phyloP scores from a whole-genome alignment of 805 yeast species.

The Hemisphaericaspora nanyangensis region DNA sequence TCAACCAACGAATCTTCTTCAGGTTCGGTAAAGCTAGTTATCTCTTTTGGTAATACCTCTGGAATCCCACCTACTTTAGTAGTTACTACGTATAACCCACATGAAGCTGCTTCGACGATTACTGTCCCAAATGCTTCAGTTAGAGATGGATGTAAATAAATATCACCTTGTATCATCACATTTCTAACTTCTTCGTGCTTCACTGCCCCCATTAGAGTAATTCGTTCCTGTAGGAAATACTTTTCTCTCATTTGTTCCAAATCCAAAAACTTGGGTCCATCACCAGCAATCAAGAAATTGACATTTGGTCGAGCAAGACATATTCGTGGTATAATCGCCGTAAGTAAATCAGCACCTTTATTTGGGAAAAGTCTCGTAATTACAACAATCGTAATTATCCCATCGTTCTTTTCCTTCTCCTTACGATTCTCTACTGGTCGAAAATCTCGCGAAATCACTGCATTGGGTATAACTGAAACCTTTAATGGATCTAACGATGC shows the following conservation, averaged over 20 bases:
- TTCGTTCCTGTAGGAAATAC: constrained; percentile 80
- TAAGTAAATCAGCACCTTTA: constrained; percentile 88
- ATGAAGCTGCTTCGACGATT: constrained; percentile 94
- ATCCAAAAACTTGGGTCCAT: constrained; percentile 93
- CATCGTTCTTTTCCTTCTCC: constrained; percentile 16
- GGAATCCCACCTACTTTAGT: constrained; percentile 98
- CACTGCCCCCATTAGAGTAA: constrained; percentile 78
- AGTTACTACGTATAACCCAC: constrained; percentile 90
- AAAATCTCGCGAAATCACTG: constrained; percentile 83
- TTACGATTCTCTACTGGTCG: constrained; percentile 13
- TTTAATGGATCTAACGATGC: constrained; percentile 73
- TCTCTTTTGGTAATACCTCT: constrained; percentile 87
- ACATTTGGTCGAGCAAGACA: constrained; percentile 63
- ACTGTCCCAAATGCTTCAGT: constrained; percentile 99
- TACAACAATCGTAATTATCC: constrained; percentile 86
- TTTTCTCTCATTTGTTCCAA: constrained; percentile 93
- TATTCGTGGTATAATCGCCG: constrained; percentile 79
- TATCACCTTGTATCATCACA: constrained; percentile 90
- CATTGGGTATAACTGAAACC: constrained; percentile 94
- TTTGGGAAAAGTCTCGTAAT: constrained; percentile 92
- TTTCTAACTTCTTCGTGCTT: constrained; percentile 91
- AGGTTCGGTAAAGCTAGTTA: constrained; percentile 90
- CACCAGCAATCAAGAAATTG: constrained; percentile 87
- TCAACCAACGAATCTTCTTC: constrained; percentile 78
- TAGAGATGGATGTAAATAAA: constrained; percentile 86